Evolutionary conservation across 306 rosid species (phyloP), one percentile per base, ranked within the genome.

Genomic region (Sechiopsis laciniata): DNA sequence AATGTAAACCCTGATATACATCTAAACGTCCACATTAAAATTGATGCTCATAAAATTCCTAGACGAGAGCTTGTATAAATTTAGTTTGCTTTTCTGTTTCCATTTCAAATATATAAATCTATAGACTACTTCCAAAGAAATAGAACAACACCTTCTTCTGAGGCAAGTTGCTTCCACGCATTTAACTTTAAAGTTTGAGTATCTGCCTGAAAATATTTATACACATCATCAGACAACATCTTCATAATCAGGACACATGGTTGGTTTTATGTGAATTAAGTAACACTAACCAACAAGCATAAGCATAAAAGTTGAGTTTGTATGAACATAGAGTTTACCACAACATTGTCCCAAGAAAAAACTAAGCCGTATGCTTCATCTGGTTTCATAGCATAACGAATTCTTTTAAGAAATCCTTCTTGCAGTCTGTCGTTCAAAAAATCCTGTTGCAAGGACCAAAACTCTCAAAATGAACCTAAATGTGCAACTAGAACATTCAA

Each of bases 281-380:
- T 35, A 80, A 67, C 70, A 74, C 66, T 58, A 78, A 55, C 50
- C 57, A 78, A 75, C 78, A 11, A 22, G 66, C 69, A 48, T 45
- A 63, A 32, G 46, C 46, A 40, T 40, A 42, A 42, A 21, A 77
- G 70, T 65, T 78, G 75, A 60, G 50, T 22, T 74, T n/a, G 26
- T 13, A 45, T 32, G 53, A 8, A 19, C 4, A 50, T 17, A 71
- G 80, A 85, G 76, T 75, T 83, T 60, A 95, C 99, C 95, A 95
- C 95, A 51, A 91, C 99, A 76, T 95, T 89, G 76, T 95, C 99
- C 86, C 96, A 95, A 59, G 97, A 89, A 84, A 95, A 95, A 77
- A 95, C 83, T 73, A 95, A 96, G 56, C 99, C 99, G 75, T 95
- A 91, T 74, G 96, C 97, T 83, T 95, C 99, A 86, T 95, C 99